Base-by-base conservation (phyloP, 805 yeast genomes). In the Metschnikowia borealis region DNA sequence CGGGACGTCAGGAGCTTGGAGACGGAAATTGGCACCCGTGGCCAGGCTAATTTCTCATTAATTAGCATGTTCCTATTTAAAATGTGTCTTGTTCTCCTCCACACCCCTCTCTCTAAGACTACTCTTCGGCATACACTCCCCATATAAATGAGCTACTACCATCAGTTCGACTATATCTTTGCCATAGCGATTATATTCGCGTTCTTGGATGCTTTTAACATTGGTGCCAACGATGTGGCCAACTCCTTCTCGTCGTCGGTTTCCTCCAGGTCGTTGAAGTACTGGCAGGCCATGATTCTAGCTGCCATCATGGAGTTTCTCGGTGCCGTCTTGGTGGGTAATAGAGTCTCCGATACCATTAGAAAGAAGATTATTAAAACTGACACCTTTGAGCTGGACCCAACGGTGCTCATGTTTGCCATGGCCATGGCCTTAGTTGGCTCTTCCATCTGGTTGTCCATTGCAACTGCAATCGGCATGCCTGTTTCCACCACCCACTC, bases 401-500 rank as follows among this genome's bases (percentile, higher is more conserved):
- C 91, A 7, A 85, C 87, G 5, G 86, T 80, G n/a, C 71, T 86
- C 38, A 81, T 85, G 88, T 70, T 85, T 46, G 78, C 85, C 29
- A 85, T 85, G 91, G 75, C 85, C 17, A 81, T 86, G 70, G 91
- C 92, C 31, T 69, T 84, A 48, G 80, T 84, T 49, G 92, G 91
- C 40, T 83, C 89, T 5, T 82, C 91, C 1, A 40, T 73, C 29
- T 85, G 91, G 91, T 73, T 85, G 48, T 69, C 85, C 5, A 48
- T 82, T 52, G 91, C 91, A 37, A 86, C 91, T 14, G 54, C 64
- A 2, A 67, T 84, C 32, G 87, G 88, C 54, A 77, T 83, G 79
- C 91, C 91, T n/a, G 90, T 85, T 39, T 85, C 91, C 17, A 84
- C 91, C 15, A 85, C 92, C 10, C 91, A 86, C 62, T 82, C 89